Evolutionary conservation across 1,284 basidiomycete genomes (phyloP), one percentile per base, ranked within the genome.

Genomic region (Kwoniella shivajii): DNA sequence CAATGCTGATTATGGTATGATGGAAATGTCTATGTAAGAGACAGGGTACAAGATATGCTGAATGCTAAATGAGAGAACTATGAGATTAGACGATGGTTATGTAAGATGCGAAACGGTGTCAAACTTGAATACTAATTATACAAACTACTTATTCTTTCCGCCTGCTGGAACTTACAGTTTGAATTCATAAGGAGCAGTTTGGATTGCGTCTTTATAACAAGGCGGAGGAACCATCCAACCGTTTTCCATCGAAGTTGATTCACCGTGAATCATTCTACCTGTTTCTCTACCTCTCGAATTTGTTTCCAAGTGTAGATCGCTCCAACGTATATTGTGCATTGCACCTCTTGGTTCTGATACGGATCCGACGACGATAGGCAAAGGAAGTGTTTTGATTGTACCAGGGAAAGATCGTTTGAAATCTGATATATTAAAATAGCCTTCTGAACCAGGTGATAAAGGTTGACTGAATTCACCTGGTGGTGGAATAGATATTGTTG

Each of bases 281-380:
- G 61, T 42, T 47, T 69, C 68, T 18, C 50, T 38, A 16, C 57
- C 56, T 14, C 52, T 41, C 1, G 38, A 45, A 9, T 54, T 54
- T 16, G 59, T 56, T 26, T 64, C 65, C 31, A 74, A 58, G 31
- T 67, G 64, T 10, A 76, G 55, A 43, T 76, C 74, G 20, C 60
- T 64, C 74, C 74, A 76, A 7, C 63, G 34, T 27, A 61, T 43
- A 2, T 53, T 58, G 42, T 73, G 65, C 63, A 73, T 65, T 1
- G 73, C 73, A 18, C 61, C 68, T 29, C 60, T 53, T 3, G 80
- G 80, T 57, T 81, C 80, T 13, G 76, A 72, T 29, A 81, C 80
- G 6, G 73, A 76, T 1, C 80, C 80, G 53, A 81, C 72, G 18
- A 75, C 71, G 63, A 81, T 66, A 0, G 79, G 78, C 30, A 80